Evolutionary conservation across 2,329 filamentous ascomycete species (phyloP).

Genomic region (Diaporthe australafricana): DNA sequence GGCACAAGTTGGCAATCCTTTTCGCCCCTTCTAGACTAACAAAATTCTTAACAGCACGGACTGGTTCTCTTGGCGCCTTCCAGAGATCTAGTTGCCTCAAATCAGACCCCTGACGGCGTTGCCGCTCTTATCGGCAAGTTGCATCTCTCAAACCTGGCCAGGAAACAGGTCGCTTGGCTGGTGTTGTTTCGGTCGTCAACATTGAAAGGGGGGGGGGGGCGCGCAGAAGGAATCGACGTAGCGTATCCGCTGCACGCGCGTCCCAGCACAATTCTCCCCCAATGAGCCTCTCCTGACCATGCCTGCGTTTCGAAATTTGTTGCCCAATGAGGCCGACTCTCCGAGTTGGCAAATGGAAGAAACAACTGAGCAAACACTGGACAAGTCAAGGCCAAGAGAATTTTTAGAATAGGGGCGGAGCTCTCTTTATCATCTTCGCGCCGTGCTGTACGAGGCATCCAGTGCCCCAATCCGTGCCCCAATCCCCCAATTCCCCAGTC

Average conservation of each 20-base stretch:
- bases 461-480: too few relatives aligned
- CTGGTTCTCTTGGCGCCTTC: background rate
- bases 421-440: background rate
- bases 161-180: background rate
- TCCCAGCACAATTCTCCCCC: background rate
- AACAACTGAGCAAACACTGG: background rate
- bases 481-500: too few relatives aligned
- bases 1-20: background rate
- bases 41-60: slow-evolving; percentile 1
- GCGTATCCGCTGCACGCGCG: background rate
- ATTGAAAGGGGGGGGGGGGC: background rate
- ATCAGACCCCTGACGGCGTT: background rate
- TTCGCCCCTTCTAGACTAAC: background rate
- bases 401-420: background rate
- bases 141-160: background rate
- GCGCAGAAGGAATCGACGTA: background rate
- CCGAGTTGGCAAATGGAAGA: background rate
- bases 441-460: background rate
- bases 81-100: background rate
- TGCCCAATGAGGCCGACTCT: background rate
- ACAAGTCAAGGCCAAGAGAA: background rate
- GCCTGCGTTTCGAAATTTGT: background rate
- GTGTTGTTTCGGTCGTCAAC: background rate
- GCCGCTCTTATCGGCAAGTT: background rate
- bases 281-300: background rate